phyloP scores from a whole-genome alignment of 352 stramenopile genomes.

The Phytophthora citrophthora region DNA sequence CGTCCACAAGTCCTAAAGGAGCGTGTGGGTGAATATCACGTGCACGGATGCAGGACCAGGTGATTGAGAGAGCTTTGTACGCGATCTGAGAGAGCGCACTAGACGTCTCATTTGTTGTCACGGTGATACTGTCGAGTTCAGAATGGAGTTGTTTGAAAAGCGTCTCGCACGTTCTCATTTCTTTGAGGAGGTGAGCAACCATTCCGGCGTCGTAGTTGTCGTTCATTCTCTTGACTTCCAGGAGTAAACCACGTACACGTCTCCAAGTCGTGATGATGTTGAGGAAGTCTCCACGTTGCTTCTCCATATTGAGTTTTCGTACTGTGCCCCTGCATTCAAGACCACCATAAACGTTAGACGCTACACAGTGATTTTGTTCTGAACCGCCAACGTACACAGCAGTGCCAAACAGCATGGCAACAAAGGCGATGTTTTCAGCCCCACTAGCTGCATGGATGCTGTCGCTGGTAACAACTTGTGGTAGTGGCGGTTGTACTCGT shows the following conservation, averaged over 20 bases:
- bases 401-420: slow-evolving; percentile 79
- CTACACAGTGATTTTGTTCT: background rate
- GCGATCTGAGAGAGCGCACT: slow-evolving; percentile 69
- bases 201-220: slow-evolving; percentile 78
- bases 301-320: slow-evolving; percentile 63
- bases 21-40: slow-evolving; percentile 37
- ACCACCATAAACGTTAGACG: slow-evolving; percentile 3
- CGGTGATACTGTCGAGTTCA: slow-evolving; percentile 64
- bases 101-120: slow-evolving; percentile 78
- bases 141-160: slow-evolving; percentile 79
- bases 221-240: slow-evolving; percentile 74
- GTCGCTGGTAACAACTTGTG: slow-evolving; percentile 72
- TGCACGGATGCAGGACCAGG: slow-evolving; percentile 63
- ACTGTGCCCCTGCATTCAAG: slow-evolving; percentile 43
- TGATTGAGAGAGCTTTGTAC: slow-evolving; percentile 72
- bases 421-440: slow-evolving; percentile 77
- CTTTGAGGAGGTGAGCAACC: slow-evolving; percentile 76
- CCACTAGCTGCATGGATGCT: slow-evolving; percentile 69
- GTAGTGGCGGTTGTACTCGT: slow-evolving; percentile 68
- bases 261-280: slow-evolving; percentile 82
- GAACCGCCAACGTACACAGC: slow-evolving; percentile 49
- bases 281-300: slow-evolving; percentile 65
- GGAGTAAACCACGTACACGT: slow-evolving; percentile 62
- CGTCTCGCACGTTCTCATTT: slow-evolving; percentile 81
- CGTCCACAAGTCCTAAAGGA: slow-evolving; percentile 60